A percentile compares a stretch with the other conserved stretches of the same genome.
These are phyloP conservation scores for Paraphysoderma sedebokerense DNA, from an alignment of 371 early-diverging fungal genomes.

Conservation along the genomic window DNA sequence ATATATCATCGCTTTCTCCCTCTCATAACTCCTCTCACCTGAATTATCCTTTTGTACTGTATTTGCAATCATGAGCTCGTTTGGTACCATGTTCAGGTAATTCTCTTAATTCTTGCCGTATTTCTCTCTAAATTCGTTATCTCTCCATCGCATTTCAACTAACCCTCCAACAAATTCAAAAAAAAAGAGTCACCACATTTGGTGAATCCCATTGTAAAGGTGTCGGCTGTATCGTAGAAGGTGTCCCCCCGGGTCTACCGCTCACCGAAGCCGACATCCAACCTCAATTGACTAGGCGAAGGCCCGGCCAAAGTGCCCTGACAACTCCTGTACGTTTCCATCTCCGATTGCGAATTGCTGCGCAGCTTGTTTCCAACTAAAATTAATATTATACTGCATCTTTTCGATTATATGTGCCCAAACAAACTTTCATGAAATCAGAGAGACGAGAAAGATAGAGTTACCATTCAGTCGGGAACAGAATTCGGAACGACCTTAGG, in stretches of 20 bases:
- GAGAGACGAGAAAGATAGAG: conserved; percentile 81
- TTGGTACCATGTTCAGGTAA: no score
- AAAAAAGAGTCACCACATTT: conserved; percentile 90
- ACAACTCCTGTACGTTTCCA: conserved; percentile 79
- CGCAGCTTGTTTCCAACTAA: neutral
- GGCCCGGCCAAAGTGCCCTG: conserved; percentile 87
- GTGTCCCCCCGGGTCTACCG: conserved; percentile 83
- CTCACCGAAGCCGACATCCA: conserved; percentile 82
- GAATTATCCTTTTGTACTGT: no score
- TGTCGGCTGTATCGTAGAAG: conserved; percentile 92
- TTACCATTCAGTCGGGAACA: conserved; percentile 80
- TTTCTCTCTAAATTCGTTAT: no score
- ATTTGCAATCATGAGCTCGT: no score
- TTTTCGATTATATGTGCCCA: no score
- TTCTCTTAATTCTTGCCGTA: no score
- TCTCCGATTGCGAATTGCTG: conserved; percentile 1
- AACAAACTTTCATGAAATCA: conserved; percentile 7
- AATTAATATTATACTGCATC: neutral
- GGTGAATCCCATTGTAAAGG: conserved; percentile 97
- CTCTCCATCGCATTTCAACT: no score
- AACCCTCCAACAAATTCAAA: no score
- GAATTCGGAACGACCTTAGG: conserved; percentile 88
- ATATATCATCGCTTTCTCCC: no score
- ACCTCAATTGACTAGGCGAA: conserved; percentile 70
- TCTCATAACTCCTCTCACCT: no score